Evolutionary conservation across 2,329 filamentous ascomycete genomes (phyloP), one percentile per base, ranked within the genome.

Genomic region (Nemania serpens): DNA sequence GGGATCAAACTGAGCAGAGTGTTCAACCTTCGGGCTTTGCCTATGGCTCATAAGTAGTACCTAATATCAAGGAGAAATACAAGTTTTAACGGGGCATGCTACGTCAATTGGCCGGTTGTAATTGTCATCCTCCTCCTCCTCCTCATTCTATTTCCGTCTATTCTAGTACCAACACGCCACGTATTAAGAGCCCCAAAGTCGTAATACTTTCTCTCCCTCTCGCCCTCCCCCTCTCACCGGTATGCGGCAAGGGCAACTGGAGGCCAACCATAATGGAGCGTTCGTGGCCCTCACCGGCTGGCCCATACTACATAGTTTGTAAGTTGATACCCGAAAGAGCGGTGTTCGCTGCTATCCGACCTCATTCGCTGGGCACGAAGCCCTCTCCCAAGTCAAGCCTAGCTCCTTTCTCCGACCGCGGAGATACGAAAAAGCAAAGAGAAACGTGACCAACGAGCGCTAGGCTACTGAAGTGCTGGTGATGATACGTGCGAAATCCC

Each of bases 291-390:
- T 52, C 12, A 9, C 34, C n/a, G 36, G 25, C 4, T 29, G 25
- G 25, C 25, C 49, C 42, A 22, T n/a, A n/a, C n/a, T n/a, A n/a
- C n/a, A n/a, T 11, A 47, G 17, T 43, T 29, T 10, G 37, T 49
- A 34, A 20, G 25, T 47, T 57, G 34, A 33, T 53, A 33, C 42
- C 47, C 48, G 49, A 58, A 56, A 58, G 42, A 60, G 54, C 49
- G 37, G 43, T 52, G 39, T 61, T 53, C 29, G 36, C 34, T 48
- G 13, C 20, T 11, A 29, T 43, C 42, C 45, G 43, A 48, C 39
- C 46, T 50, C 17, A 59, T 55, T 59, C 55, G 51, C 52, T 48
- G 51, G 50, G 60, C 60, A 34, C 18, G 51, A 55, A 53, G 49
- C 47, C 52, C 46, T 37, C 22, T 25, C 50, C 10, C 5, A 29